These are phyloP conservation scores for Berberis vulgaris DNA, from an alignment of 164 flowering plant species.

Conservation along the genomic window DNA sequence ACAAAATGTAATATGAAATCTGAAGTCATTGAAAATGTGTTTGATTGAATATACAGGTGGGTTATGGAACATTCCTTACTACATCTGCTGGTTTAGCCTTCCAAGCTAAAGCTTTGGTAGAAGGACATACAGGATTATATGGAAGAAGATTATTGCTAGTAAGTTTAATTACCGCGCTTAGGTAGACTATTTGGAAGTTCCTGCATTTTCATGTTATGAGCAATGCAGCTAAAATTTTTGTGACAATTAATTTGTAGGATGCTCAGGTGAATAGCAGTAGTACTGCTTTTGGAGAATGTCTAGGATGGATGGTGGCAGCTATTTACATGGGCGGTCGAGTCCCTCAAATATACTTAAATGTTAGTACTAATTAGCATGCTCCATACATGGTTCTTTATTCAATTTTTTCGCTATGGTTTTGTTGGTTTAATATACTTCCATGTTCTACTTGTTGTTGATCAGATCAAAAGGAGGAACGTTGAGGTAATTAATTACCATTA, in stretches of 20 bases:
- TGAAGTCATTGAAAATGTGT: too few species aligned
- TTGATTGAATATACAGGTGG: constrained; percentile 29
- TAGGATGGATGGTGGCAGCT: constrained; percentile 92
- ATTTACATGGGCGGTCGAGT: constrained; percentile 81
- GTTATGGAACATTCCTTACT: constrained; percentile 59
- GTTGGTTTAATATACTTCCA: too few species aligned
- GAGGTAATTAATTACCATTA: constrained; percentile 34
- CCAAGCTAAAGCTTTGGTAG: constrained; percentile 33
- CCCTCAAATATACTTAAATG: constrained; percentile 76
- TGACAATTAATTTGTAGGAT: too few species aligned
- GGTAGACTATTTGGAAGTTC: neutral
- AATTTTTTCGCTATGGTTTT: constrained; percentile 4
- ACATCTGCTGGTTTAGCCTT: constrained; percentile 38
- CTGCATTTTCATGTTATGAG: too few species aligned
- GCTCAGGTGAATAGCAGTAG: constrained; percentile 11
- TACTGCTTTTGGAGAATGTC: constrained; percentile 35
- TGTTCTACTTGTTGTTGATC: constrained; percentile 8
- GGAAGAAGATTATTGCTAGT: constrained; percentile 42
- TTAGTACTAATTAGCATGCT: constrained; percentile 16
- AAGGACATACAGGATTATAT: constrained; percentile 20
- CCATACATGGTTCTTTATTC: neutral
- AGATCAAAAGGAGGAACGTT: constrained; percentile 80
- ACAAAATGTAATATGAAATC: neutral
- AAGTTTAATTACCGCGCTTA: neutral
- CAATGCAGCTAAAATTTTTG: too few species aligned